A percentile compares a stretch with the other conserved stretches of the same genome.
phyloP scores from a whole-genome alignment of 1,284 basidiomycete species.

The Naganishia sp. region DNA sequence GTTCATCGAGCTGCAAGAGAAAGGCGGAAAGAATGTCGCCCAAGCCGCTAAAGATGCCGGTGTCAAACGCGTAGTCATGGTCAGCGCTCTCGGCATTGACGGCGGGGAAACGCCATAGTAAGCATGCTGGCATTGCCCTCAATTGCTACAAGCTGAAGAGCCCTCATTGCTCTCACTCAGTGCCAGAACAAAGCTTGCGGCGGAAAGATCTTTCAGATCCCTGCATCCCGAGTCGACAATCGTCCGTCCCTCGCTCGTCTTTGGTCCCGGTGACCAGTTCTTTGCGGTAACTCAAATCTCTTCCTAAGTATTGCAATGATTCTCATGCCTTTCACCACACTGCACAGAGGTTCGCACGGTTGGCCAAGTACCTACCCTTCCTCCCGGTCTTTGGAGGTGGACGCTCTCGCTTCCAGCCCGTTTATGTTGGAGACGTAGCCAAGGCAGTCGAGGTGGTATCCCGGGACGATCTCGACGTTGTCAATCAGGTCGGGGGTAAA shows the following conservation, averaged over 20 bases:
- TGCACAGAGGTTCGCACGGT: conserved; percentile 61
- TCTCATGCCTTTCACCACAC: neutral
- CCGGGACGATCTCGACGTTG: conserved; percentile 54
- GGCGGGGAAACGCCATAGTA: conserved; percentile 48
- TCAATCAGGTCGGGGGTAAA: conserved; percentile 58
- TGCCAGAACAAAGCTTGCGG: conserved; percentile 65
- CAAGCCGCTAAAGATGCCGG: conserved; percentile 40
- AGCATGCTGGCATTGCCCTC: conserved; percentile 23
- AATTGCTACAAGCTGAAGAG: conserved; percentile 42
- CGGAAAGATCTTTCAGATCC: conserved; percentile 59
- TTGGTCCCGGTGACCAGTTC: conserved; percentile 71
- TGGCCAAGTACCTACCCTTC: conserved; percentile 65
- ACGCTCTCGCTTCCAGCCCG: conserved; percentile 65
- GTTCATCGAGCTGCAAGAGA: conserved; percentile 65
- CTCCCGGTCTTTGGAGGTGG: conserved; percentile 73
- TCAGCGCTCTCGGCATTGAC: conserved; percentile 50
- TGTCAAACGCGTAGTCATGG: conserved; percentile 43
- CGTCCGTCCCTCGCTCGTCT: conserved; percentile 68
- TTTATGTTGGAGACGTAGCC: conserved; percentile 68
- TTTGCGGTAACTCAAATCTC: conserved; percentile 60
- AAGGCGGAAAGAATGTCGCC: conserved; percentile 64
- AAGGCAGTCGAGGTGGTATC: conserved; percentile 63
- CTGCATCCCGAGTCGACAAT: conserved; percentile 61
- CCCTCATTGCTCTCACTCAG: conserved; percentile 47
- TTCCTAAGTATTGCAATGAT: too few species aligned